A percentile compares a stretch with the other conserved stretches of the same genome.
Evolutionary conservation across 1,139 yeast species (phyloP).

Genomic region (Nadsonia starkeyi-henricii): DNA sequence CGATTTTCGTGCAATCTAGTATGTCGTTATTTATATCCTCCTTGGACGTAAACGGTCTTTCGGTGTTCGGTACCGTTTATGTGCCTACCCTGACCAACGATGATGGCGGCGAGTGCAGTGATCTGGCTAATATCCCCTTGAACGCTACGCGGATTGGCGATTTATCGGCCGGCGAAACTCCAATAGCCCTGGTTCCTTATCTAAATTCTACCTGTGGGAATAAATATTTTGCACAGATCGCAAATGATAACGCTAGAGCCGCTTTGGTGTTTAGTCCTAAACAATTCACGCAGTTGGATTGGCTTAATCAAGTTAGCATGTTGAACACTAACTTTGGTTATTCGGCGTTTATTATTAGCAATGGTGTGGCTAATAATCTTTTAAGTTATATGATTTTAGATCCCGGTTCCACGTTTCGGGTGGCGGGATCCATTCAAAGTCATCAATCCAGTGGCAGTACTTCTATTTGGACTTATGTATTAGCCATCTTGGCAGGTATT

Average conservation of each 20-base stretch:
- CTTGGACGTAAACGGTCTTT: too few species aligned
- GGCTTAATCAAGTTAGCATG: not conserved
- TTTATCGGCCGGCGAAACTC: not conserved
- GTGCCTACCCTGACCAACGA: not conserved
- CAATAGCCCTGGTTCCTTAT: not conserved
- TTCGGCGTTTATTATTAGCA: not conserved
- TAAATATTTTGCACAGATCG: not conserved
- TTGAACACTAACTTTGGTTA: not conserved
- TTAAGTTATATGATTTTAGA: not conserved
- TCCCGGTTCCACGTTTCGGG: not conserved
- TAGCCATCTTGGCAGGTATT: constrained; percentile 10
- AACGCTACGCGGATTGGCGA: not conserved
- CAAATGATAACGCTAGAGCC: not conserved
- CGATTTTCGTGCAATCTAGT: not conserved
- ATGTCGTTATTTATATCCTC: too few species aligned
- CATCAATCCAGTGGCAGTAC: not conserved
- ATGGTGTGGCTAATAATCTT: not conserved
- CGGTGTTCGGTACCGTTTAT: not conserved
- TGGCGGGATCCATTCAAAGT: not conserved
- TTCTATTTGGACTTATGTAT: constrained; percentile 10
- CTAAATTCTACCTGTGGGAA: not conserved
- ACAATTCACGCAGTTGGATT: not conserved
- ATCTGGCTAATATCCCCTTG: not conserved
- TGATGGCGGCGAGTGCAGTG: not conserved
- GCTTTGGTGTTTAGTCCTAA: not conserved